phyloP scores from a whole-genome alignment of 2,329 filamentous ascomycete species.

The Incumbomyces lentus region DNA sequence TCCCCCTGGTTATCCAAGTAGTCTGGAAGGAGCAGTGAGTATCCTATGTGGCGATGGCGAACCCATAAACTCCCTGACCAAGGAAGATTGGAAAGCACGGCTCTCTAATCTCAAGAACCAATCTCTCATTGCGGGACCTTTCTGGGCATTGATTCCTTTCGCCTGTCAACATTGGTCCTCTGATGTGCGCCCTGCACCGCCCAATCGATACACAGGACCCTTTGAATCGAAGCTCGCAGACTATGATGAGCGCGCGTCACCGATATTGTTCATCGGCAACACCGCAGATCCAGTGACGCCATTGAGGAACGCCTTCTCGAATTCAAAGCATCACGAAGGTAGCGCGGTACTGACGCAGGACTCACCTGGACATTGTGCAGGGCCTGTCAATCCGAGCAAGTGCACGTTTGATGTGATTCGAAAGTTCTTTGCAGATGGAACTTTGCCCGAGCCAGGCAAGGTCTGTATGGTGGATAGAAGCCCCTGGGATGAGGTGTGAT shows the following conservation, averaged over 20 bases:
- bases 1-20: conserved; percentile 11
- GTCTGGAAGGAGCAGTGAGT: conserved; percentile 13
- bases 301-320: conserved; percentile 29
- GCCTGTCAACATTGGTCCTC: conserved; percentile 30
- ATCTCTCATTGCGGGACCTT: conserved; percentile 17
- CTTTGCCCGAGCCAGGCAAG: conserved; percentile 26
- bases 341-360: conserved; percentile 37
- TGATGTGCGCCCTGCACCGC: conserved; percentile 17
- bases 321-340: conserved; percentile 33
- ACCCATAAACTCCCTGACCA: conserved; percentile 15
- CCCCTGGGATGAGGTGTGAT: conserved; percentile 19
- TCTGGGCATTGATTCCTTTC: conserved; percentile 30
- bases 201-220: conserved; percentile 29
- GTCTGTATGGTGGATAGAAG: conserved; percentile 30
- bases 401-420: conserved; percentile 30
- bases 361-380: conserved; percentile 28
- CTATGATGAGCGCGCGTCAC: conserved; percentile 31
- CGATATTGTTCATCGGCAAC: conserved; percentile 48
- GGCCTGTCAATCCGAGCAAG: conserved; percentile 25
- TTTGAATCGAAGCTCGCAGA: conserved; percentile 16
- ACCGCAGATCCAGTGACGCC: conserved; percentile 52
- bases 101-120: conserved; percentile 14
- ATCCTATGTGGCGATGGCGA: conserved; percentile 21
- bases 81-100: conserved; percentile 13
- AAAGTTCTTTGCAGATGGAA: conserved; percentile 33